Evolutionary conservation across 1,139 yeast species (phyloP).

Genomic region (Debaryomyces sp.): DNA sequence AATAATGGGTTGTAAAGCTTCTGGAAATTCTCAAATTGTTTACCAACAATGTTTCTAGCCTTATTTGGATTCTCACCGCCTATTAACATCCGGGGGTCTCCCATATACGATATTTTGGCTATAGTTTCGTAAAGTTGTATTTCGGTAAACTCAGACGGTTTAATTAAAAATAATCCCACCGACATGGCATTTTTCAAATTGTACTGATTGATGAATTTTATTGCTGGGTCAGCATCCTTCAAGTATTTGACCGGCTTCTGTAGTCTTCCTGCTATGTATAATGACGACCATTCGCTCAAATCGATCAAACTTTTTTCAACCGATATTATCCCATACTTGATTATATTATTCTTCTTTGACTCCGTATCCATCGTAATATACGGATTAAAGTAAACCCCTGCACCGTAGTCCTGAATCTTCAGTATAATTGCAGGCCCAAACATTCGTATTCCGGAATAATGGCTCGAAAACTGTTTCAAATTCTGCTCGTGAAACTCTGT

Average conservation of each 20-base stretch:
- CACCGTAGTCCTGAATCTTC: slow-evolving; percentile 66
- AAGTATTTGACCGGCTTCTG: slow-evolving; percentile 91
- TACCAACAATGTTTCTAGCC: slow-evolving; percentile 78
- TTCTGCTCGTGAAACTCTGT: slow-evolving; percentile 76
- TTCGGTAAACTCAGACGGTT: slow-evolving; percentile 50
- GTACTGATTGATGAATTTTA: slow-evolving; percentile 69
- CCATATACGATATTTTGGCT: slow-evolving; percentile 81
- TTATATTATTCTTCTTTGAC: slow-evolving; percentile 34
- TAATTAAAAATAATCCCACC: slow-evolving; percentile 61
- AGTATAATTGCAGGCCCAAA: slow-evolving; percentile 63
- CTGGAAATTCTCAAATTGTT: slow-evolving; percentile 71
- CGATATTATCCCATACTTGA: slow-evolving; percentile 88
- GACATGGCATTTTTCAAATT: slow-evolving; percentile 81
- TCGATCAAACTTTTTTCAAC: slow-evolving; percentile 64
- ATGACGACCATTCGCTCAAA: slow-evolving; percentile 77
- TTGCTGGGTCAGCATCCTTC: slow-evolving; percentile 55
- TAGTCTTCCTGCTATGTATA: slow-evolving; percentile 88
- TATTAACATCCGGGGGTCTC: slow-evolving; percentile 84
- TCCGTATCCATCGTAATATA: slow-evolving; percentile 64
- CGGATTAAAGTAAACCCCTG: slow-evolving; percentile 94
- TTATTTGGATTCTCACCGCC: slow-evolving; percentile 95
- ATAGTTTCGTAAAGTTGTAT: slow-evolving; percentile 71
- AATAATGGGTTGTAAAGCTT: slow-evolving; percentile 69
- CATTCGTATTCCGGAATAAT: slow-evolving; percentile 69
- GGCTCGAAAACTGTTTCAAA: slow-evolving; percentile 63